Percentiles rank a stretch among this genome's conserved stretches.
Evolutionary conservation across 1,284 basidiomycete species (phyloP).

Genomic region (Kwoniella shivajii): DNA sequence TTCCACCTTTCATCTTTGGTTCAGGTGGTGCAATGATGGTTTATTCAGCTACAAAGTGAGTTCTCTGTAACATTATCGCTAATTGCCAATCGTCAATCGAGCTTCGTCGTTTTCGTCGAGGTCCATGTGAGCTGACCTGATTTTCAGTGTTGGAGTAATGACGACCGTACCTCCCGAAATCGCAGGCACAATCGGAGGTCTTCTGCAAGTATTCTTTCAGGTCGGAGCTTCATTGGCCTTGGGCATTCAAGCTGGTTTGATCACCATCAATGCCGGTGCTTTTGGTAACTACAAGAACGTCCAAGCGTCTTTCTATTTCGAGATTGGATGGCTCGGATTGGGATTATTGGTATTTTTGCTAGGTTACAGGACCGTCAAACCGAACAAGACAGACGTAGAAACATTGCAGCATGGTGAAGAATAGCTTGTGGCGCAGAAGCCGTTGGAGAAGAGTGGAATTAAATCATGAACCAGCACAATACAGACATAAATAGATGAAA

Average conservation of each 20-base stretch:
- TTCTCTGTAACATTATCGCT: background rate
- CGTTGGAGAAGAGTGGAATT: too few relatives aligned
- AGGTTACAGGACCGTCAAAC: slow-evolving; percentile 26
- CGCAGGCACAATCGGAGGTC: slow-evolving; percentile 45
- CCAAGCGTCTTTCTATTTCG: slow-evolving; percentile 42
- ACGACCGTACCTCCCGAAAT: slow-evolving; percentile 38
- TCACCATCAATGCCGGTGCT: slow-evolving; percentile 39
- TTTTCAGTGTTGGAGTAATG: slow-evolving; percentile 40
- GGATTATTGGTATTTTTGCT: slow-evolving; percentile 41
- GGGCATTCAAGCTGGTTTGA: slow-evolving; percentile 46
- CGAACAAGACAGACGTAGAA: background rate
- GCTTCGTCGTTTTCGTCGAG: too few relatives aligned
- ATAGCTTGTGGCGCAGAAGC: too few relatives aligned
- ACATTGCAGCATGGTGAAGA: too few relatives aligned
- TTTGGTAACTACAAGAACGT: slow-evolving; percentile 42
- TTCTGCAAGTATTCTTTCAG: slow-evolving; percentile 46
- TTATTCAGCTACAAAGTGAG: slow-evolving; percentile 28
- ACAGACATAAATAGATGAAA: too few relatives aligned
- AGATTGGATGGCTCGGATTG: slow-evolving; percentile 44
- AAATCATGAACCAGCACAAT: too few relatives aligned
- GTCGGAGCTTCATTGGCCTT: slow-evolving; percentile 43
- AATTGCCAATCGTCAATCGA: background rate
- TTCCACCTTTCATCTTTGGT: slow-evolving; percentile 41
- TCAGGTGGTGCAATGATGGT: slow-evolving; percentile 26
- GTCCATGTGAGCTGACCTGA: too few relatives aligned